Percentiles rank a stretch among this genome's conserved stretches.
Conservation (phyloP, 2,329 filamentous ascomycete species). For the Neonectria neomacrospora region DNA sequence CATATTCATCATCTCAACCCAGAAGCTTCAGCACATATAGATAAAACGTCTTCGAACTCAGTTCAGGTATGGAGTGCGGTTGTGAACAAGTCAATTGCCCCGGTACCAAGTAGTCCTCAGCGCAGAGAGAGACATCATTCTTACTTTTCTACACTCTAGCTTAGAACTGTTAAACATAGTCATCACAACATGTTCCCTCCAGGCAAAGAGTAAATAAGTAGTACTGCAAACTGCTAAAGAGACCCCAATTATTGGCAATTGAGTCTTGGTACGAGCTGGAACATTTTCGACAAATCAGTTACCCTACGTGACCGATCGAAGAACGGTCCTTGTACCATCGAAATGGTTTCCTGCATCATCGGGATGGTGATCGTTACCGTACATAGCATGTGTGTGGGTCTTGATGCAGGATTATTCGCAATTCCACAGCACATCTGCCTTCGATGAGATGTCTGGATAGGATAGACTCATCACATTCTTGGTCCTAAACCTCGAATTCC, state of each 20-base stretch:
- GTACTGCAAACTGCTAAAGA: background rate
- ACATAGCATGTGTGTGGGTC: too few relatives aligned
- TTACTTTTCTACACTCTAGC: too few relatives aligned
- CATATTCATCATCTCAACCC: background rate
- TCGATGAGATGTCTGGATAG: background rate
- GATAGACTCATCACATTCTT: background rate
- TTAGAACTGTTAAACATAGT: background rate
- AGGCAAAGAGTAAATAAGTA: background rate
- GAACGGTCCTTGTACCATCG: background rate
- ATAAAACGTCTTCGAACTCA: too few relatives aligned
- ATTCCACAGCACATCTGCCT: background rate
- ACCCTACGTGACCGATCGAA: conserved; percentile 13
- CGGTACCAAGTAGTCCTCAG: too few relatives aligned
- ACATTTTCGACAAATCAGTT: background rate
- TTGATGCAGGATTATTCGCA: background rate
- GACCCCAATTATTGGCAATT: too few relatives aligned
- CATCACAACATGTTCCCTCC: background rate
- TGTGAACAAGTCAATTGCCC: too few relatives aligned
- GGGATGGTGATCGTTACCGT: background rate
- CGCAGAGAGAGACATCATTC: too few relatives aligned
- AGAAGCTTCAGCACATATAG: too few relatives aligned
- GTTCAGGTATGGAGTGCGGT: too few relatives aligned
- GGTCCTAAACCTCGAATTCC: background rate
- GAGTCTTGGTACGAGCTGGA: background rate
- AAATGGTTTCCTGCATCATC: background rate